These are phyloP conservation scores for Penicillium taxi DNA, from an alignment of 495 filamentous ascomycete genomes.

Conservation along the genomic window DNA sequence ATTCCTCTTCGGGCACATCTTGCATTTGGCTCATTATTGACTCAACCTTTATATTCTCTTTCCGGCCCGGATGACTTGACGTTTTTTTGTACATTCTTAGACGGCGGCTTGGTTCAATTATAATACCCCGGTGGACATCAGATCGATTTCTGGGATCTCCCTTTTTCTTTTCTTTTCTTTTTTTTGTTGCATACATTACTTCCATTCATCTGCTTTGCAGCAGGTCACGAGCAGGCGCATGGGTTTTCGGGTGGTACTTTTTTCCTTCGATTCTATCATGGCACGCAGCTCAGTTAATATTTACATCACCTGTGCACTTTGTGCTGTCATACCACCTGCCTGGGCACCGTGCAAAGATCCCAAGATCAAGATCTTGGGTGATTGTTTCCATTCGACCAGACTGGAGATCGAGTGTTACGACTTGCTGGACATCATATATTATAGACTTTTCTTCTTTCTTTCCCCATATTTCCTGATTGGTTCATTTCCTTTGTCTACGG, in stretches of 20 bases:
- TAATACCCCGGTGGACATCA: conserved; percentile 28
- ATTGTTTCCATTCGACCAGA: conserved; percentile 1
- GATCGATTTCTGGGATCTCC: conserved; percentile 9
- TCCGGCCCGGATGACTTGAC: conserved; percentile 10
- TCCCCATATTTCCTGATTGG: neutral
- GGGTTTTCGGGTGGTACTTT: conserved; percentile 33
- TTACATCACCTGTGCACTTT: conserved; percentile 6
- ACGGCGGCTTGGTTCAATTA: conserved; percentile 24
- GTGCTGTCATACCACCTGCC: conserved; percentile 2
- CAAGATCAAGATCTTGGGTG: neutral
- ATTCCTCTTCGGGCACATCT: neutral
- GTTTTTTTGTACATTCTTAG: conserved; percentile 22
- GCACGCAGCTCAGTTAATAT: conserved; percentile 15
- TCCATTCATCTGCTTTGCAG: conserved; percentile 27
- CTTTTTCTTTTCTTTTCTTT: conserved; percentile 13
- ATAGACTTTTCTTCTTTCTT: conserved; percentile 15
- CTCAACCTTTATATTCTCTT: conserved; percentile 1
- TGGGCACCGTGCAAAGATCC: no score
- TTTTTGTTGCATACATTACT: conserved; percentile 11
- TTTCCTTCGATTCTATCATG: conserved; percentile 13
- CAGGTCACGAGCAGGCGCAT: conserved; percentile 41
- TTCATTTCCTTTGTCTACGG: neutral
- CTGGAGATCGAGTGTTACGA: neutral
- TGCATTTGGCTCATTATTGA: neutral
- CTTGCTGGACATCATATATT: conserved; percentile 8